Percentiles rank a stretch among this genome's conserved stretches.
These are phyloP conservation scores for Diaporthe citriasiana DNA, from an alignment of 2,329 filamentous ascomycete species.

Conservation along the genomic window DNA sequence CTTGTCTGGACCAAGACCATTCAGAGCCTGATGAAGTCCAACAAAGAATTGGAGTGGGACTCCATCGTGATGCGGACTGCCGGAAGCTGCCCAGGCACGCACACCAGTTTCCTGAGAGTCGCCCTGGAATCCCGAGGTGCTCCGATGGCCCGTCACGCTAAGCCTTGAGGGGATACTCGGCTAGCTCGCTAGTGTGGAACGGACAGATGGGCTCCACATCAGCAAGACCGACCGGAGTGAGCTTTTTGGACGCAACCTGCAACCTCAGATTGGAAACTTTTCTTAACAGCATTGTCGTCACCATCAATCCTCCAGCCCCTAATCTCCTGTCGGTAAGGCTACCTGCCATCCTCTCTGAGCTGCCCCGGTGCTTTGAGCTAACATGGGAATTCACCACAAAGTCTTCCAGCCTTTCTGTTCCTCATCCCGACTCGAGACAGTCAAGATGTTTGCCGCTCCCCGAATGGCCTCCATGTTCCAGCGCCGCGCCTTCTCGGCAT, in stretches of 20 bases:
- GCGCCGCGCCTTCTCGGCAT: conserved; percentile 85
- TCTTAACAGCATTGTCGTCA: conserved; percentile 29
- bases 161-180: conserved; percentile 27
- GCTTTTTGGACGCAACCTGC: conserved; percentile 35
- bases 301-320: conserved; percentile 15
- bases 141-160: conserved; percentile 31
- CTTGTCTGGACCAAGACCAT: not conserved
- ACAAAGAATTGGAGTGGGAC: not conserved
- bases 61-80: not conserved
- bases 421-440: conserved; percentile 33
- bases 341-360: conserved; percentile 6
- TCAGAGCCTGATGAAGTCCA: not conserved
- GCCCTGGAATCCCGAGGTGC: conserved; percentile 11
- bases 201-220: conserved; percentile 32
- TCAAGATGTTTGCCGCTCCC: conserved; percentile 82
- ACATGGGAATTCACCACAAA: not conserved
- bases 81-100: not conserved
- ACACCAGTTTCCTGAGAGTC: not conserved
- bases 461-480: conserved; percentile 75
- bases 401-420: conserved; percentile 15
- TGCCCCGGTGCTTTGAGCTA: not conserved
- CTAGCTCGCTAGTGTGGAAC: conserved; percentile 30
- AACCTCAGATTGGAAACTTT: conserved; percentile 38
- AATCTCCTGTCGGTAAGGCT: conserved; percentile 11
- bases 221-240: conserved; percentile 32